These are phyloP conservation scores for Desmodesmus armatus DNA, from an alignment of 139 green algal genomes.

Conservation along the genomic window DNA sequence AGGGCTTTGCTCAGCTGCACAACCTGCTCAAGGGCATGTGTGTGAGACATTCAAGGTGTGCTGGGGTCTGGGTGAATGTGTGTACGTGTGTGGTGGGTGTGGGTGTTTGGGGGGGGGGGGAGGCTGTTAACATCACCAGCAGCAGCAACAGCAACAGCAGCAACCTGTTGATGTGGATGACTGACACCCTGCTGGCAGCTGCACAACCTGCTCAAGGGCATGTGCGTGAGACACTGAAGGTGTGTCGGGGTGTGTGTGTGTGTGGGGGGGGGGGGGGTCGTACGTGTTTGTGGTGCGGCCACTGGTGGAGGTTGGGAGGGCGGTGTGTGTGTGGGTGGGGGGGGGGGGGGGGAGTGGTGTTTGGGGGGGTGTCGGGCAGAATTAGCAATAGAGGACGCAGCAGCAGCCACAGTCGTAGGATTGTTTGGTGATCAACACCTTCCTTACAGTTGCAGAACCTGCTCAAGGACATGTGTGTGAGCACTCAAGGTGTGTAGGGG, in stretches of 20 bases:
- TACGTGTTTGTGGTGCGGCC: neutral
- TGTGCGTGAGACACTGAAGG: conserved; percentile 1
- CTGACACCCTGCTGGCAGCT: neutral
- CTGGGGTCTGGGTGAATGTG: neutral
- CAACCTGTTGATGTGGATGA: neutral
- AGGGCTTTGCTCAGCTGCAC: neutral
- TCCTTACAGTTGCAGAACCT: neutral
- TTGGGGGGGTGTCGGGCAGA: neutral
- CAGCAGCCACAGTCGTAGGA: neutral
- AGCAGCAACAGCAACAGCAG: neutral
- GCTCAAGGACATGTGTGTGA: conserved; percentile 37
- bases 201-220: conserved; percentile 36
- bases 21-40: conserved; percentile 44
- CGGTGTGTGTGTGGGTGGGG: too few relatives aligned
- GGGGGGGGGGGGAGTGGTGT: too few relatives aligned
- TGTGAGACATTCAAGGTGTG: neutral
- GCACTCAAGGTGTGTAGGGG: too few relatives aligned
- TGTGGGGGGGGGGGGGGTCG: too few relatives aligned
- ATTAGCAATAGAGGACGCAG: neutral
- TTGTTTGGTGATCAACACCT: neutral
- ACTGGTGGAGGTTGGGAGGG: too few relatives aligned
- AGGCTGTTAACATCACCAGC: neutral
- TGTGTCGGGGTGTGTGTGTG: neutral
- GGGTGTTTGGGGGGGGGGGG: too few relatives aligned
- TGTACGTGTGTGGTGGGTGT: neutral